Evolutionary conservation across 352 stramenopile genomes (phyloP).

Genomic region (Pythium aristosporum): DNA sequence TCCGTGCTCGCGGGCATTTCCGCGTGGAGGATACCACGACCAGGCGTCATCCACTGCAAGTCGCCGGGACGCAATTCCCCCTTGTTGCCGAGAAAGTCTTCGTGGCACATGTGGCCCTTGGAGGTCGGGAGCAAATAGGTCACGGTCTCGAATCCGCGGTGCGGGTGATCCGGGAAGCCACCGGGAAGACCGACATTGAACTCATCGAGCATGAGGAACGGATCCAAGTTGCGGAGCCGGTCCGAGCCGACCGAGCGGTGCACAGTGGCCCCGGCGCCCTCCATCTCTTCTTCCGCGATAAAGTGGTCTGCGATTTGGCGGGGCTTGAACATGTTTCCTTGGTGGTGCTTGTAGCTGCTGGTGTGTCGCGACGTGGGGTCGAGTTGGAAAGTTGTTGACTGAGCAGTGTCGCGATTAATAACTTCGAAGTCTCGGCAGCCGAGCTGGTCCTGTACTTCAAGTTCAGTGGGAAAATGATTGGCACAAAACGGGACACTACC

Average conservation of each 20-base stretch:
- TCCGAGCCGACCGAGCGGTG: constrained; percentile 49
- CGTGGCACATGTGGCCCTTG: constrained; percentile 72
- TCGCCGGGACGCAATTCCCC: constrained; percentile 33
- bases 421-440: no score
- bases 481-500: no score
- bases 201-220: constrained; percentile 72
- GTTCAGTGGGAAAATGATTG: no score
- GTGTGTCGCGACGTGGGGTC: no score
- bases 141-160: constrained; percentile 83
- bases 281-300: constrained; percentile 44
- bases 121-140: constrained; percentile 68
- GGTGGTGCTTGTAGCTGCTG: no score
- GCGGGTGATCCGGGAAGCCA: constrained; percentile 85
- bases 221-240: constrained; percentile 41
- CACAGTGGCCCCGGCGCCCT: constrained; percentile 55
- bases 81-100: constrained; percentile 60
- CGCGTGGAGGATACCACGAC: constrained; percentile 34
- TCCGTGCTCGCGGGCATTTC: constrained; percentile 30
- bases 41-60: constrained; percentile 43
- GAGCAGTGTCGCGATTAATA: no score
- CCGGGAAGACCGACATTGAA: constrained; percentile 36
- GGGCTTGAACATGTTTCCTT: constrained; percentile 20
- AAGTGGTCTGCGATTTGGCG: constrained; percentile 53
- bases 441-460: no score
- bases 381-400: no score